These are phyloP conservation scores for Diaporthe longicolla DNA, from an alignment of 2,329 filamentous ascomycete species.

Conservation along the genomic window DNA sequence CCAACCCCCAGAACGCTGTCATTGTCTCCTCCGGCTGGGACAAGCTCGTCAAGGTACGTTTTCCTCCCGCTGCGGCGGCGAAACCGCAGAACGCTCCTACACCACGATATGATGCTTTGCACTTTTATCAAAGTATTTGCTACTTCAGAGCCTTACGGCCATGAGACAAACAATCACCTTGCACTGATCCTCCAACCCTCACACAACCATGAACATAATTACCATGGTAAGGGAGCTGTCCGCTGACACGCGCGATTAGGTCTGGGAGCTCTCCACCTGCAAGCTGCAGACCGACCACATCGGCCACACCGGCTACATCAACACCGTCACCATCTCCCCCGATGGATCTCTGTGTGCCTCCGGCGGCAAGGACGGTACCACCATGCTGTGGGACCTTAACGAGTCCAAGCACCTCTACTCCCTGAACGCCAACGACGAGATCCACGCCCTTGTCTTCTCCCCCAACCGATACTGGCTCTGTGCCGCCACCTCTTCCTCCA, in stretches of 20 bases:
- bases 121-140: slow-evolving; percentile 94
- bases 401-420: slow-evolving; percentile 99
- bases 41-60: slow-evolving; percentile 99
- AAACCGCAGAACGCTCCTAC: slow-evolving; percentile 51
- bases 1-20: slow-evolving; percentile 99
- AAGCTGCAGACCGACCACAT: slow-evolving; percentile 99
- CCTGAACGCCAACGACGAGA: slow-evolving; percentile 99
- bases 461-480: slow-evolving; percentile 99
- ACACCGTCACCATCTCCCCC: slow-evolving; percentile 99
- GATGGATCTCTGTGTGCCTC: slow-evolving; percentile 99
- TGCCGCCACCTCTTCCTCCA: slow-evolving; percentile 95
- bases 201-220: neutral
- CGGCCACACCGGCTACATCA: slow-evolving; percentile 99
- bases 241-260: slow-evolving; percentile 68
- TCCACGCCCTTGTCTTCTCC: slow-evolving; percentile 99
- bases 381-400: slow-evolving; percentile 99
- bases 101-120: slow-evolving; percentile 86
- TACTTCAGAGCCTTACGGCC: slow-evolving; percentile 99
- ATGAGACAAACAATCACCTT: slow-evolving; percentile 99
- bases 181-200: slow-evolving; percentile 76
- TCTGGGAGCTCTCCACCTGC: slow-evolving; percentile 99
- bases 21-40: slow-evolving; percentile 99
- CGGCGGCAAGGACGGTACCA: slow-evolving; percentile 99
- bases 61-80: neutral
- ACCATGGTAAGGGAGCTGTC: neutral